Evolutionary conservation across 441 rosid species (phyloP).

Genomic region (Bocquillonia castaneifolia): DNA sequence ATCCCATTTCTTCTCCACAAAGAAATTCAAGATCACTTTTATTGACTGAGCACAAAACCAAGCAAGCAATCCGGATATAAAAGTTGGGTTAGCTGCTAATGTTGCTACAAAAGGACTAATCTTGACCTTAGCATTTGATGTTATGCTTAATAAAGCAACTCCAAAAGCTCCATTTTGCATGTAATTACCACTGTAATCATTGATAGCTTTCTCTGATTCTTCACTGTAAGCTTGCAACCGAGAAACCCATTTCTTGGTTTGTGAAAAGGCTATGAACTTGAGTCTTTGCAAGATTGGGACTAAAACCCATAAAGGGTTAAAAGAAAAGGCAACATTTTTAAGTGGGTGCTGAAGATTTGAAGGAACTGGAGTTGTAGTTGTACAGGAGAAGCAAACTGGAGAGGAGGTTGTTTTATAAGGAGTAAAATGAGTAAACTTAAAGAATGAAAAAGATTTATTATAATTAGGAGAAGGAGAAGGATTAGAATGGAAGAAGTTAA

Average conservation of each 20-base stretch:
- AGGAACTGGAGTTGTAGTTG: constrained; percentile 16
- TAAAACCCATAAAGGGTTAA: constrained; percentile 11
- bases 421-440: constrained; percentile 25
- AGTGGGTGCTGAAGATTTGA: constrained; percentile 28
- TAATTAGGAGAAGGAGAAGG: background rate
- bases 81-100: constrained; percentile 77
- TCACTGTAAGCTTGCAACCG: constrained; percentile 36
- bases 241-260: constrained; percentile 43
- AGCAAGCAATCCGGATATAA: constrained; percentile 65
- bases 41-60: constrained; percentile 69
- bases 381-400: constrained; percentile 33
- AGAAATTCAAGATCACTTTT: constrained; percentile 61
- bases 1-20: constrained; percentile 85
- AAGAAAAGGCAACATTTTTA: constrained; percentile 7
- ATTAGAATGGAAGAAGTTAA: background rate
- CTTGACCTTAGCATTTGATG: constrained; percentile 61
- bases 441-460: constrained; percentile 17
- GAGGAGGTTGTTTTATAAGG: constrained; percentile 21
- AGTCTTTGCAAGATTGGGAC: constrained; percentile 33
- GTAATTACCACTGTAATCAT: constrained; percentile 26
- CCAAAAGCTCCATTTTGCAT: constrained; percentile 56
- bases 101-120: constrained; percentile 76
- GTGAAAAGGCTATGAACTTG: constrained; percentile 15
- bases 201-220: constrained; percentile 36
- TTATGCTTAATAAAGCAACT: constrained; percentile 61